phyloP scores from a whole-genome alignment of 2,329 filamentous ascomycete species.

The Colletotrichum shisoi region DNA sequence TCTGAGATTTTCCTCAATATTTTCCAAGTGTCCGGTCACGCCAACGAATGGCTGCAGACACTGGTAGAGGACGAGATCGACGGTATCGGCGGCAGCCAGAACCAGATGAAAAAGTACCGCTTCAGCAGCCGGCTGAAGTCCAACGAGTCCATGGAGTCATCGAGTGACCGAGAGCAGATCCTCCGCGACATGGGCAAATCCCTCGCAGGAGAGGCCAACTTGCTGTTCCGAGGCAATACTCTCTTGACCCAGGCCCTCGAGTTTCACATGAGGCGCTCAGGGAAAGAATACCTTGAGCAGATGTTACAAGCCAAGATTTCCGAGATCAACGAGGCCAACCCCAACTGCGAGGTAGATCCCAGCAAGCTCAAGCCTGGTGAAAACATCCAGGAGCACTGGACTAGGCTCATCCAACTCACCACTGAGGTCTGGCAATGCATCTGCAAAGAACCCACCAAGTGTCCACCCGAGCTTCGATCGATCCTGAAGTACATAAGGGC shows the following conservation, averaged over 20 bases:
- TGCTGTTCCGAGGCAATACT: conserved; percentile 94
- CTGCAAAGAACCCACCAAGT: conserved; percentile 72
- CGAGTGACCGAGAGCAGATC: conserved; percentile 72
- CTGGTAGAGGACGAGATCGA: conserved; percentile 98
- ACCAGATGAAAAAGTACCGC: conserved; percentile 74
- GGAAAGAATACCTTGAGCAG: conserved; percentile 90
- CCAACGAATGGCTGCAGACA: conserved; percentile 88
- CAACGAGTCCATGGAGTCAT: conserved; percentile 70
- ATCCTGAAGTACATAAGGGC: conserved; percentile 91
- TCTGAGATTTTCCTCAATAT: conserved; percentile 91
- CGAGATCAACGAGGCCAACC: conserved; percentile 89
- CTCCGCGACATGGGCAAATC: conserved; percentile 82
- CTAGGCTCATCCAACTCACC: conserved; percentile 75
- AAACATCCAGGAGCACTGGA: conserved; percentile 85
- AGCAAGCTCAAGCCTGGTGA: conserved; percentile 72
- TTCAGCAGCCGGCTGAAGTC: conserved; percentile 76
- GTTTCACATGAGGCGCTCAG: conserved; percentile 92
- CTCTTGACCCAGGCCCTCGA: conserved; percentile 92
- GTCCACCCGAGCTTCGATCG: conserved; percentile 81
- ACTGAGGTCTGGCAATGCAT: conserved; percentile 88
- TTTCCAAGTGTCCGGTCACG: conserved; percentile 87
- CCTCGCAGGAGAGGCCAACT: conserved; percentile 85
- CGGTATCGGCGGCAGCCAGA: conserved; percentile 79
- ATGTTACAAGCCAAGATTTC: conserved; percentile 83
- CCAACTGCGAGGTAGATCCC: conserved; percentile 94